phyloP scores from a whole-genome alignment of 345 rosid species.

The Theobroma cacao region DNA sequence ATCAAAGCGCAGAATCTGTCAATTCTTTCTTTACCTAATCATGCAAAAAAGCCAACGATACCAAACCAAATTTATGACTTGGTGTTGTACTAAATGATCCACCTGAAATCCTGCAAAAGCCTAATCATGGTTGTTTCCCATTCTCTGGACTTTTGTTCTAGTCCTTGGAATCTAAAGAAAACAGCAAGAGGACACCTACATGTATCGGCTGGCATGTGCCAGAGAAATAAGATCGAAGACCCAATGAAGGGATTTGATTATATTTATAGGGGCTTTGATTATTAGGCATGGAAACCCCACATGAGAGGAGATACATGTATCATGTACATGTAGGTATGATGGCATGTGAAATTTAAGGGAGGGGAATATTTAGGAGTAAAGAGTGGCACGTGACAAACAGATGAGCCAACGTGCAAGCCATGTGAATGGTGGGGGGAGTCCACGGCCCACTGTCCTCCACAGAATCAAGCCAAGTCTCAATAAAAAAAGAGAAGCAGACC shows the following conservation, averaged over 20 bases:
- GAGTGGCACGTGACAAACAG: slow-evolving; percentile 57
- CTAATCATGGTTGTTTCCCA: not conserved
- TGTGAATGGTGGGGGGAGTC: slow-evolving; percentile 46
- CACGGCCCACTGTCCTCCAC: slow-evolving; percentile 37
- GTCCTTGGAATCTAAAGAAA: not conserved
- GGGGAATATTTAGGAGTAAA: slow-evolving; percentile 42
- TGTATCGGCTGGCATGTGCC: slow-evolving; percentile 29
- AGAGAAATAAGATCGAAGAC: not conserved
- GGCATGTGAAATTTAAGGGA: slow-evolving; percentile 7
- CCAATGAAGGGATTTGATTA: not conserved
- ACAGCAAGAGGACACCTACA: slow-evolving; percentile 3
- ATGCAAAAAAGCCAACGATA: not conserved
- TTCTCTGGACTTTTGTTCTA: no score
- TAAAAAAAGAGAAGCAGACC: slow-evolving; percentile 2
- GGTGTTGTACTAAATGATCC: not conserved
- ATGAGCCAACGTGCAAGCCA: slow-evolving; percentile 52
- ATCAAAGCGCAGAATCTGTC: not conserved
- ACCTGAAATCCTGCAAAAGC: not conserved
- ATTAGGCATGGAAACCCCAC: not conserved
- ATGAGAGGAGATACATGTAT: slow-evolving; percentile 10
- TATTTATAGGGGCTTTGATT: not conserved
- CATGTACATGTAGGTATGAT: not conserved
- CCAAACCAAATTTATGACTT: slow-evolving; percentile 8
- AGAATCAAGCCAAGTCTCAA: slow-evolving; percentile 5
- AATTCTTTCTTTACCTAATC: slow-evolving; percentile 7